phyloP scores from a whole-genome alignment of 177 flowering plant species.

The Vitis hybrid region DNA sequence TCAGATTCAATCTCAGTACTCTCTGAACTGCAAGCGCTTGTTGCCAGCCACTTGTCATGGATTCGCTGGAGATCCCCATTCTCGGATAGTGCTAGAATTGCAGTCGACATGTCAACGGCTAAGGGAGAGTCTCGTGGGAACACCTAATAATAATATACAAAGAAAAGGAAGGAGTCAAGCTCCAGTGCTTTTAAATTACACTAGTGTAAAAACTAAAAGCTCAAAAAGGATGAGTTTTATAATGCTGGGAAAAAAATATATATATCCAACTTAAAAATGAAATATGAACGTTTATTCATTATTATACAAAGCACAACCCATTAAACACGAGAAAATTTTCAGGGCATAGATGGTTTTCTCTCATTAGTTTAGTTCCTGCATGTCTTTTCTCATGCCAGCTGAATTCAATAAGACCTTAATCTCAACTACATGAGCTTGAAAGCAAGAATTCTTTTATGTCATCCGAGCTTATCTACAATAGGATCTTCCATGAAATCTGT shows the following conservation, averaged over 20 bases:
- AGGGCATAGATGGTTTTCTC: neutral
- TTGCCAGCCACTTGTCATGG: conserved; percentile 86
- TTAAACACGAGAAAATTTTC: neutral
- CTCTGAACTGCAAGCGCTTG: conserved; percentile 45
- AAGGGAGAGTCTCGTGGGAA: conserved; percentile 93
- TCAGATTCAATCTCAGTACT: conserved; percentile 48
- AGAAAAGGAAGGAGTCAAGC: neutral
- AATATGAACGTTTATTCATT: no score
- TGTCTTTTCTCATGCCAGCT: no score
- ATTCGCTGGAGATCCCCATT: conserved; percentile 93
- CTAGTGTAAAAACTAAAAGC: neutral
- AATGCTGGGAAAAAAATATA: neutral
- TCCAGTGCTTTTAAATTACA: neutral
- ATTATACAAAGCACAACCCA: no score
- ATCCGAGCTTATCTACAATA: no score
- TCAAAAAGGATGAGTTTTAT: neutral
- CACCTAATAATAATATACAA: conserved; percentile 41
- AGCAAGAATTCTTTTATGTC: no score
- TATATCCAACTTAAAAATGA: neutral
- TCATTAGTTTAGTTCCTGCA: no score
- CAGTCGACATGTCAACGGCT: conserved; percentile 85
- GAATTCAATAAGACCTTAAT: no score
- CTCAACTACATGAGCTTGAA: no score
- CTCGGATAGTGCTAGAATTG: conserved; percentile 81
- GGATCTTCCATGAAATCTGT: no score